These are phyloP conservation scores for Arabidopsis arenosa DNA, from an alignment of 345 rosid genomes.

Conservation along the genomic window DNA sequence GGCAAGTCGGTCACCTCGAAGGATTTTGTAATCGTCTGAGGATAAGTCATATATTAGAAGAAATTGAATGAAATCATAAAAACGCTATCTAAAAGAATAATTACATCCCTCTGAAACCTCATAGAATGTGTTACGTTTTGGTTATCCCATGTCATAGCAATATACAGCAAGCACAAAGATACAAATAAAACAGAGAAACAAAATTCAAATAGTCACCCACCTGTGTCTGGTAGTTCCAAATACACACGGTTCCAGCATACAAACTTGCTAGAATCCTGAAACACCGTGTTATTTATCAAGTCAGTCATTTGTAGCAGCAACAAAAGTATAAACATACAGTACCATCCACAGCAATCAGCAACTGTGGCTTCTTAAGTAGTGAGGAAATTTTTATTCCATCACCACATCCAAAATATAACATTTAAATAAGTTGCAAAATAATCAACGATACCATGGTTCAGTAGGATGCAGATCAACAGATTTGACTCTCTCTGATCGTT, in stretches of 20 bases:
- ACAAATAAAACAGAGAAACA: not conserved
- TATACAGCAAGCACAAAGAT: not conserved
- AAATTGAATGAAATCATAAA: slow-evolving; percentile 6
- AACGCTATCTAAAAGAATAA: not conserved
- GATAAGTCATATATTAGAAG: slow-evolving; percentile 30
- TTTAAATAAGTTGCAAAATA: not conserved
- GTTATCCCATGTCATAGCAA: not conserved
- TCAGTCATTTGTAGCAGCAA: slow-evolving; percentile 18
- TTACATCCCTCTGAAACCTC: not conserved
- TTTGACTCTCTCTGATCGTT: slow-evolving; percentile 69
- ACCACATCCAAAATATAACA: slow-evolving; percentile 17
- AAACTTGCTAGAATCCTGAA: slow-evolving; percentile 67
- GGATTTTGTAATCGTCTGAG: slow-evolving; percentile 83
- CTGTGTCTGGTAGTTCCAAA: slow-evolving; percentile 91
- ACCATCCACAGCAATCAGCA: not conserved
- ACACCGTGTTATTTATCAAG: not conserved
- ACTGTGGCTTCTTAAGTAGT: not conserved
- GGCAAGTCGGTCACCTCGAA: slow-evolving; percentile 89
- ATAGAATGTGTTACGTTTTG: not conserved
- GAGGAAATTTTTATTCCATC: not conserved
- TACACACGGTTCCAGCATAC: slow-evolving; percentile 67
- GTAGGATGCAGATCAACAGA: slow-evolving; percentile 75
- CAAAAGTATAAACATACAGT: not conserved
- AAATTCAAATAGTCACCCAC: slow-evolving; percentile 46
- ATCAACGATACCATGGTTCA: slow-evolving; percentile 62